Conservation (phyloP, 306 rosid species). For the Purshia tridentata region DNA sequence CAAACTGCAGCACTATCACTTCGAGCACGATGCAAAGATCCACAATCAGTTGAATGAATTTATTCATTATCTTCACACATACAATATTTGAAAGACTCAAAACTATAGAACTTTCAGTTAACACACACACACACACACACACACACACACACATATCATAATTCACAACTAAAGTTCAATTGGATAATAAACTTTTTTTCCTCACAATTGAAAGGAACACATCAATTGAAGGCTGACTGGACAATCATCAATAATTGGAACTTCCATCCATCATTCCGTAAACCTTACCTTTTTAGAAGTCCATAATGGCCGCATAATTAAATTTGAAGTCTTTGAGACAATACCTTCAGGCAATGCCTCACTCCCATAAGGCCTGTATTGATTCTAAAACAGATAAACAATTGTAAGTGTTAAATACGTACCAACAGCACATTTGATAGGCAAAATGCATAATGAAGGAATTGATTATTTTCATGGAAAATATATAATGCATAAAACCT, state of each 20-base stretch:
- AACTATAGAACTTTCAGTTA: background rate
- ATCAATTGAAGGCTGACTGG: background rate
- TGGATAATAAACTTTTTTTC: background rate
- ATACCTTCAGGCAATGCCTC: slow-evolving; percentile 78
- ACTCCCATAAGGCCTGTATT: slow-evolving; percentile 68
- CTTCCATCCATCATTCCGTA: background rate
- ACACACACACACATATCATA: background rate
- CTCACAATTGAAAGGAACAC: background rate
- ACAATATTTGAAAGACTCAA: background rate
- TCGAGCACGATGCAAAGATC: background rate
- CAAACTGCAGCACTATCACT: background rate
- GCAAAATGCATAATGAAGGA: background rate
- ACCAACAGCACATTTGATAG: background rate
- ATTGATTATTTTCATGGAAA: background rate
- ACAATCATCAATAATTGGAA: background rate
- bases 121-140: background rate
- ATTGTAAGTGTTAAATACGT: slow-evolving; percentile 26
- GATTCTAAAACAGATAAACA: slow-evolving; percentile 54
- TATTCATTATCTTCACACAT: background rate
- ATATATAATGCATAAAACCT: background rate
- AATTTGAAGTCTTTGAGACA: slow-evolving; percentile 53
- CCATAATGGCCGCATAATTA: slow-evolving; percentile 70
- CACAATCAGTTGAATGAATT: background rate
- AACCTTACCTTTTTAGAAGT: slow-evolving; percentile 31
- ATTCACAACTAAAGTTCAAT: background rate